phyloP scores from a whole-genome alignment of 2,329 filamentous ascomycete genomes.

The Trichocomaceae sp. region DNA sequence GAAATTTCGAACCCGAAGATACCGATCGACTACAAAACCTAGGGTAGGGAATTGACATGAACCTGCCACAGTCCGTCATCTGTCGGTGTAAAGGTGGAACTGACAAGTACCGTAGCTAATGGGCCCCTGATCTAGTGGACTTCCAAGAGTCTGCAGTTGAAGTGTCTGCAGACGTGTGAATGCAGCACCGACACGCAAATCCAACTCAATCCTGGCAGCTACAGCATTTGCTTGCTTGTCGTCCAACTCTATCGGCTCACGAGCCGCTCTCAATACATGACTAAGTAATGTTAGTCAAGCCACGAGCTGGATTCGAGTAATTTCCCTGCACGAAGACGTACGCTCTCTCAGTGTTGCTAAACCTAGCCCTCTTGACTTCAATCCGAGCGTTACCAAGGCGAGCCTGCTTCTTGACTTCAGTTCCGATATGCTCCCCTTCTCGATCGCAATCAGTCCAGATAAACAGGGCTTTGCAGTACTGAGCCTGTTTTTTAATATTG shows the following conservation, averaged over 20 bases:
- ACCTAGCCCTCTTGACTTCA: constrained; percentile 75
- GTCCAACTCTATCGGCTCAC: constrained; percentile 69
- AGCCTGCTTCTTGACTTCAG: constrained; percentile 80
- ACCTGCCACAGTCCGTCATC: constrained; percentile 41
- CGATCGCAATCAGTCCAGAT: constrained; percentile 99
- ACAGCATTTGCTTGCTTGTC: constrained; percentile 84
- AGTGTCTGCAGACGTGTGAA: constrained; percentile 86
- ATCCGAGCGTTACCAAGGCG: constrained; percentile 65
- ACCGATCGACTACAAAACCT: constrained; percentile 93
- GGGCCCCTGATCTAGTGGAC: constrained; percentile 56
- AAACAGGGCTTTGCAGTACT: constrained; percentile 65
- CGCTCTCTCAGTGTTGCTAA: constrained; percentile 94
- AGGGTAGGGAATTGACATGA: constrained; percentile 96
- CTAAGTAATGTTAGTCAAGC: constrained; percentile 40
- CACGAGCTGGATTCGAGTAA: no score
- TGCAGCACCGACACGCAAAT: constrained; percentile 82
- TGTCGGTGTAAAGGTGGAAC: constrained; percentile 2
- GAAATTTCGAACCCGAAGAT: constrained; percentile 90
- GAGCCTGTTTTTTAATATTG: constrained; percentile 77
- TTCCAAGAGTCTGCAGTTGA: constrained; percentile 66
- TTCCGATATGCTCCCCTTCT: constrained; percentile 93
- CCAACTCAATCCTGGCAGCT: constrained; percentile 79
- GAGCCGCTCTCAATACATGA: constrained; percentile 79
- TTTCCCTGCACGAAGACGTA: constrained; percentile 48
- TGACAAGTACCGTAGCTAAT: constrained; percentile 67